Conservation (phyloP, 495 filamentous ascomycete species). For the Aspergillus egyptiacus region DNA sequence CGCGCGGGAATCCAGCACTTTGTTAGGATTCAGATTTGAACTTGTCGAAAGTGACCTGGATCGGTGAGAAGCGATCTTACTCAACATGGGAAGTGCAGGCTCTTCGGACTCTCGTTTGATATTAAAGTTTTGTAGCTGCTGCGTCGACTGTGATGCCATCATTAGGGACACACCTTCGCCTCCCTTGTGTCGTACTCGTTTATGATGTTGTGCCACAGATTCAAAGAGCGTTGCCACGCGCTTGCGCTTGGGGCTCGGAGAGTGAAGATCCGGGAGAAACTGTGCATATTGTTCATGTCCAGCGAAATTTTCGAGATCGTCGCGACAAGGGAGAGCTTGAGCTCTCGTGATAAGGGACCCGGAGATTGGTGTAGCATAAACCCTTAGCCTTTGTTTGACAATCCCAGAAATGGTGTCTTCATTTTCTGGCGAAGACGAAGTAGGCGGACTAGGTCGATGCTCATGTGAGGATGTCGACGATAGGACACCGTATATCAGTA, state of each 20-base stretch:
- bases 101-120: slow-evolving; percentile 42
- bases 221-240: slow-evolving; percentile 53
- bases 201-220: slow-evolving; percentile 51
- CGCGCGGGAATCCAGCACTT: slow-evolving; percentile 12
- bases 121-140: slow-evolving; percentile 31
- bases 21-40: slow-evolving; percentile 27
- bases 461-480: slow-evolving; percentile 25
- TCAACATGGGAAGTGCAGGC: slow-evolving; percentile 28
- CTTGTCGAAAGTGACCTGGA: slow-evolving; percentile 37
- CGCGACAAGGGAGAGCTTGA: slow-evolving; percentile 29
- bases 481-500: slow-evolving; percentile 50
- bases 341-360: slow-evolving; percentile 29
- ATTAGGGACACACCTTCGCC: slow-evolving; percentile 51
- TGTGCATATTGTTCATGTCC: slow-evolving; percentile 26
- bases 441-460: slow-evolving; percentile 43
- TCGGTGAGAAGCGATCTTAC: slow-evolving; percentile 27
- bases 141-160: slow-evolving; percentile 42
- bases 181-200: slow-evolving; percentile 47
- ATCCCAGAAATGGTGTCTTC: slow-evolving; percentile 9
- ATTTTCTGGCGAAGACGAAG: slow-evolving; percentile 35
- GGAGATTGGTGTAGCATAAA: slow-evolving; percentile 40
- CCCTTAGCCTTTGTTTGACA: slow-evolving; percentile 27
- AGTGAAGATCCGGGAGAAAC: slow-evolving; percentile 39
- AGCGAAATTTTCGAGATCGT: slow-evolving; percentile 15
- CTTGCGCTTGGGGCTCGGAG: slow-evolving; percentile 49